These are phyloP conservation scores for Pisolithus thermaeus DNA, from an alignment of 1,284 basidiomycete genomes.

Conservation along the genomic window DNA sequence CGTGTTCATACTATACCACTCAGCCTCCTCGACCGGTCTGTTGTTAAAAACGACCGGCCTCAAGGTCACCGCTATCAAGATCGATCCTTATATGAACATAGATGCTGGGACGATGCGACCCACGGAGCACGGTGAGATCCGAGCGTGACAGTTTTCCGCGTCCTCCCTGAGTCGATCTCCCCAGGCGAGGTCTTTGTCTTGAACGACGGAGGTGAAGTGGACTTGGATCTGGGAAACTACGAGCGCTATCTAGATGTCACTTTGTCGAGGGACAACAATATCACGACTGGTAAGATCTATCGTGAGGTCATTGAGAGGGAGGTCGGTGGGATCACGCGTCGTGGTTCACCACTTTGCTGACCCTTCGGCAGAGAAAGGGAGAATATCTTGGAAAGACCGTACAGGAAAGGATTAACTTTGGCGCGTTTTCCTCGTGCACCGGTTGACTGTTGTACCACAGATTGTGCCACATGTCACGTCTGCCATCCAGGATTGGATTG, in stretches of 20 bases:
- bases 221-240: slow-evolving; percentile 97
- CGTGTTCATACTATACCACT: slow-evolving; percentile 11
- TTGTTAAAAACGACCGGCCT: slow-evolving; percentile 93
- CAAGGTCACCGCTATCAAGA: slow-evolving; percentile 98
- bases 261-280: slow-evolving; percentile 92
- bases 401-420: slow-evolving; percentile 43
- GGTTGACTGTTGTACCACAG: slow-evolving; percentile 35
- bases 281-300: slow-evolving; percentile 99
- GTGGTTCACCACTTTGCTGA: slow-evolving; percentile 14
- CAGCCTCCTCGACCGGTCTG: slow-evolving; percentile 95
- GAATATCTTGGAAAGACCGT: slow-evolving; percentile 99
- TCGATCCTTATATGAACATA: slow-evolving; percentile 99
- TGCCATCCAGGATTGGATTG: slow-evolving; percentile 98
- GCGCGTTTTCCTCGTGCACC: background rate
- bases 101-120: slow-evolving; percentile 99
- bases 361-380: slow-evolving; percentile 67
- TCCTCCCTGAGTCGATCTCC: slow-evolving; percentile 13
- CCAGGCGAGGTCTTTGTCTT: slow-evolving; percentile 96
- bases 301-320: slow-evolving; percentile 96
- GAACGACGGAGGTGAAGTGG: slow-evolving; percentile 98
- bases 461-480: slow-evolving; percentile 97
- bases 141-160: slow-evolving; percentile 5
- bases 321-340: slow-evolving; percentile 44
- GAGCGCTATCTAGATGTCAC: slow-evolving; percentile 97
- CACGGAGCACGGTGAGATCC: slow-evolving; percentile 85